Evolutionary conservation across 2,329 filamentous ascomycete genomes (phyloP), one percentile per base, ranked within the genome.

Genomic region (Camillea tinctor): DNA sequence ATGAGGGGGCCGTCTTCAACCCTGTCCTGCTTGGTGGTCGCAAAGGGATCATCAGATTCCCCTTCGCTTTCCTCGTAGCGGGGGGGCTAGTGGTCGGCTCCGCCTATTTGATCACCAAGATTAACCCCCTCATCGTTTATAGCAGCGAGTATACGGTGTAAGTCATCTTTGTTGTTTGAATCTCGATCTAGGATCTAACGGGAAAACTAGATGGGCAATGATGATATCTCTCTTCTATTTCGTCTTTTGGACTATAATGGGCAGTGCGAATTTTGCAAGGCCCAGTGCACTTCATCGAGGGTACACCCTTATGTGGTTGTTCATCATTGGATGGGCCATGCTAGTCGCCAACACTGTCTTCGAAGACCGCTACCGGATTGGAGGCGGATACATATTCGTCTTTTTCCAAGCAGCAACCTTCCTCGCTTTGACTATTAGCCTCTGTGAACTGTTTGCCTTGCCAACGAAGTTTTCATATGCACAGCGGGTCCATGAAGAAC

Each of bases 81-180:
- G 85, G 84, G 1, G 87, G 82, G 0, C 78, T 90, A n/a, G 86
- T 90, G 0, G 74, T 96, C 22, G 91, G 86, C 0, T 80, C 92
- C 19, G 89, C 91, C 1, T 90, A 90, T 66, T 76, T 98, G 55
- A 70, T 96, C 50, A 85, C 85, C 44, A 96, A 95, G 74, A 78
- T 94, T 71, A 98, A 98, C 71, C 93, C 94, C 1, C 84, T 92
- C 68, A 92, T 98, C 68, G 80, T 95, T n/a, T 95, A 97, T 77
- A 93, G 92, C 76, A 96, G 90, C 68, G 84, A 88, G 53, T 98
- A 95, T 73, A 83, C 91, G 4, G 89, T 97, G 70, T 72, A 69
- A 67, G 70, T 69, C 23, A 4, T 26, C 11, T 9, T 4, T 40
- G 21, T 7, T 9, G 3, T 11, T 23, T 11, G 17, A 30, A 11